Evolutionary conservation across 176 grass and related monocot species (phyloP).

Genomic region (Tillandsia leiboldiana): DNA sequence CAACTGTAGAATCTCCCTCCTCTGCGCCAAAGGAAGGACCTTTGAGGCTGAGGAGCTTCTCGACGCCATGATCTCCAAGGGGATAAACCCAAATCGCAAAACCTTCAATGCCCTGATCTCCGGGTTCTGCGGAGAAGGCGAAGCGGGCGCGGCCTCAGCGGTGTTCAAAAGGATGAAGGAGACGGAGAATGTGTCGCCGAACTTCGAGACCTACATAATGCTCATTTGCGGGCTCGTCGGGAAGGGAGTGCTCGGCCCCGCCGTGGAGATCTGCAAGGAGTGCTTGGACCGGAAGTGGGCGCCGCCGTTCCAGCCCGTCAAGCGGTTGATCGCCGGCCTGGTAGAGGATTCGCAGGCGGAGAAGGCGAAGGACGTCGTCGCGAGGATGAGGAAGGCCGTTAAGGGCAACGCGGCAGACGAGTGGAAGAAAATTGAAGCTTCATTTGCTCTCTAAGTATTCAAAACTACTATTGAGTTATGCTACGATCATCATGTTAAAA

Average conservation of each 20-base stretch:
- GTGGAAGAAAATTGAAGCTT: conserved; percentile 68
- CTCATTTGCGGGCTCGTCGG: conserved; percentile 49
- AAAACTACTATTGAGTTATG: not conserved
- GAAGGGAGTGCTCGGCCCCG: conserved; percentile 32
- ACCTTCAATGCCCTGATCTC: conserved; percentile 52
- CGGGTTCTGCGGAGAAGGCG: conserved; percentile 41
- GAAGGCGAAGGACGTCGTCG: conserved; percentile 40
- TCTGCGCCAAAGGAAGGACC: conserved; percentile 41
- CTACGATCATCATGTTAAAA: no score
- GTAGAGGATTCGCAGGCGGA: conserved; percentile 43
- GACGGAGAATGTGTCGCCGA: conserved; percentile 34
- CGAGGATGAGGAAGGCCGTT: conserved; percentile 37
- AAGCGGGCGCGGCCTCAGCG: conserved; percentile 39
- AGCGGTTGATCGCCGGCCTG: conserved; percentile 44
- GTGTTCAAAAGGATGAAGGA: conserved; percentile 52
- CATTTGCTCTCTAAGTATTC: conserved; percentile 20
- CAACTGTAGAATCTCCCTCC: conserved; percentile 48
- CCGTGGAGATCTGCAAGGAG: conserved; percentile 54
- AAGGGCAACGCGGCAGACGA: conserved; percentile 42
- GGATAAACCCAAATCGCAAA: conserved; percentile 26
- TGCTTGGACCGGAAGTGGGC: conserved; percentile 52
- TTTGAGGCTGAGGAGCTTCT: conserved; percentile 54
- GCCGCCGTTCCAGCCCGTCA: conserved; percentile 44
- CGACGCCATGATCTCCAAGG: conserved; percentile 35
- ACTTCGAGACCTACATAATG: conserved; percentile 41